Evolutionary conservation across 2,329 filamentous ascomycete species (phyloP).

Genomic region (Ceratocystis destructans): DNA sequence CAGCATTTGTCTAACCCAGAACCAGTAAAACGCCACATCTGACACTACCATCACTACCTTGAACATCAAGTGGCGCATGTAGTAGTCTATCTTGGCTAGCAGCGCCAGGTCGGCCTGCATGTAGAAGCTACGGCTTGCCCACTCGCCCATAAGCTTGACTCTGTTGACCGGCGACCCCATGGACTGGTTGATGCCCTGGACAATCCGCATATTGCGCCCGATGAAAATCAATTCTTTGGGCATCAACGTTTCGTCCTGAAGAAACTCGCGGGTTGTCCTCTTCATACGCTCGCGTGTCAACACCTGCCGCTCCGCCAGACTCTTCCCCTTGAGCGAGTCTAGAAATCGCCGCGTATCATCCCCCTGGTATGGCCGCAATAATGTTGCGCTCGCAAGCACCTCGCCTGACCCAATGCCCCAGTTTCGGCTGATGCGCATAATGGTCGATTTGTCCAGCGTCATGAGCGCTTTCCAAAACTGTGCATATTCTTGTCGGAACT

Average conservation of each 20-base stretch:
- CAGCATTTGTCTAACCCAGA: slow-evolving; percentile 61
- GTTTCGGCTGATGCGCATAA: slow-evolving; percentile 53
- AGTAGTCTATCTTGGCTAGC: slow-evolving; percentile 51
- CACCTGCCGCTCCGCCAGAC: slow-evolving; percentile 61
- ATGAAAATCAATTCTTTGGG: slow-evolving; percentile 87
- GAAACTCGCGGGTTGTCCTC: slow-evolving; percentile 50
- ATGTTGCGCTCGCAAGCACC: slow-evolving; percentile 78
- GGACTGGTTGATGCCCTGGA: slow-evolving; percentile 86
- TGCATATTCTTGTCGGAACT: slow-evolving; percentile 75
- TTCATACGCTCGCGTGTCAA: slow-evolving; percentile 81
- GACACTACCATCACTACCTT: slow-evolving; percentile 58
- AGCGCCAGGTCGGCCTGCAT: slow-evolving; percentile 54
- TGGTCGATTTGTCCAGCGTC: slow-evolving; percentile 78
- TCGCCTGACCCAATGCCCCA: slow-evolving; percentile 82
- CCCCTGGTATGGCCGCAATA: slow-evolving; percentile 82
- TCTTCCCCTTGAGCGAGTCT: slow-evolving; percentile 45
- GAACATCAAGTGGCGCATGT: slow-evolving; percentile 70
- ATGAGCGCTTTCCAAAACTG: slow-evolving; percentile 88
- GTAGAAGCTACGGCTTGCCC: slow-evolving; percentile 74
- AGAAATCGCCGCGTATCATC: slow-evolving; percentile 58
- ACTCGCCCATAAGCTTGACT: slow-evolving; percentile 83
- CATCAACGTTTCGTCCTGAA: slow-evolving; percentile 77
- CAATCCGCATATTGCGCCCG: slow-evolving; percentile 79
- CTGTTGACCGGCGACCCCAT: slow-evolving; percentile 81
- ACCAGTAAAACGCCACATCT: slow-evolving; percentile 73